A percentile compares a stretch with the other conserved stretches of the same genome.
Conservation (phyloP, 2,329 filamentous ascomycete genomes). For the Exserohilum rostratum region DNA sequence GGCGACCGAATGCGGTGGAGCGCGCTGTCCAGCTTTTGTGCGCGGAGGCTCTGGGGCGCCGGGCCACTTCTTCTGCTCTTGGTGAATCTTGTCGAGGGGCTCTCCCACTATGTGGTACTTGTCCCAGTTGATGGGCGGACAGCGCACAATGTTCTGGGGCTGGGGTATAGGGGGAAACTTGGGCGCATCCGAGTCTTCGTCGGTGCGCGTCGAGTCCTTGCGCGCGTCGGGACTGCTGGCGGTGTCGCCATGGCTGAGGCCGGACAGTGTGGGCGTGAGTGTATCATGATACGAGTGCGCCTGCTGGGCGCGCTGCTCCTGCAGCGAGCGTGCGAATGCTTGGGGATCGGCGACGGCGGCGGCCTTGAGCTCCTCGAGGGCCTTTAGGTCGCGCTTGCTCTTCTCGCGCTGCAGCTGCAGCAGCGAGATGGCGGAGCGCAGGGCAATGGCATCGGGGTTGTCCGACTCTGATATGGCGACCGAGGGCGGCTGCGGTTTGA, state of each 20-base stretch:
- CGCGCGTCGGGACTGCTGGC: conserved; percentile 26
- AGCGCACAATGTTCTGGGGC: conserved; percentile 81
- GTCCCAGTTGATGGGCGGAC: conserved; percentile 90
- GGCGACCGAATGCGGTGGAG: conserved; percentile 60
- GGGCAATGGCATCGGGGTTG: conserved; percentile 86
- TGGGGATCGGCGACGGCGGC: conserved; percentile 74
- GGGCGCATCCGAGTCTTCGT: conserved; percentile 15
- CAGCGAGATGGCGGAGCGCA: conserved; percentile 83
- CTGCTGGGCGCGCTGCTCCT: conserved; percentile 59
- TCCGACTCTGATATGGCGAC: conserved; percentile 56
- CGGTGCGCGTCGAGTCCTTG: conserved; percentile 37
- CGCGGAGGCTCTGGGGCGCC: conserved; percentile 48
- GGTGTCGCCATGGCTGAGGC: conserved; percentile 35
- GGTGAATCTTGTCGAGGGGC: conserved; percentile 81
- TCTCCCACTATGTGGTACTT: conserved; percentile 92
- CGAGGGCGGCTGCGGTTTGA: conserved; percentile 52
- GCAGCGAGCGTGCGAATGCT: conserved; percentile 72
- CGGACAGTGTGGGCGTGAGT: conserved; percentile 48
- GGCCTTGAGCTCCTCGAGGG: conserved; percentile 71
- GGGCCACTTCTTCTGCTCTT: conserved; percentile 68
- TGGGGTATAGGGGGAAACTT: conserved; percentile 71
- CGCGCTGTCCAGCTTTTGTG: conserved; percentile 45
- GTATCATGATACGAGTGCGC: conserved; percentile 36
- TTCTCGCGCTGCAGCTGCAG: conserved; percentile 84
- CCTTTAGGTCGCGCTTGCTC: conserved; percentile 75